phyloP scores from a whole-genome alignment of 2,329 filamentous ascomycete species.

The Colletotrichum higginsianum region DNA sequence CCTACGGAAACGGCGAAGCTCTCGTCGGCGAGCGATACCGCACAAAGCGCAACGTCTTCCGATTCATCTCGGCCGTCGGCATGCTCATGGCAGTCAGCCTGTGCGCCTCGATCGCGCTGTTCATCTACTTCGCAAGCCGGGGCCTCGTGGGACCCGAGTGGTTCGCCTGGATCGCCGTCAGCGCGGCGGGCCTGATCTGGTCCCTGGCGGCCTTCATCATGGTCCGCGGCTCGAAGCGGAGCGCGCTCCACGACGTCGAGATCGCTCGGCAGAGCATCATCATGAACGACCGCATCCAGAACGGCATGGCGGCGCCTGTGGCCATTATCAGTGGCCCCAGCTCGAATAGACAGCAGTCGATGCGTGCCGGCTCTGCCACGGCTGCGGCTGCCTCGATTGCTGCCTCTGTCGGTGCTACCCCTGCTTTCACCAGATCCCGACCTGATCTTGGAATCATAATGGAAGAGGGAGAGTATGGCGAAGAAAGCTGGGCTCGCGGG shows the following conservation, averaged over 20 bases:
- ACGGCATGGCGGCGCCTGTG: background rate
- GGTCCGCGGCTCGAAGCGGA: background rate
- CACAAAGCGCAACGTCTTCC: slow-evolving; percentile 5
- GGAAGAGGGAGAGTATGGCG: background rate
- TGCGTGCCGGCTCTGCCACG: background rate
- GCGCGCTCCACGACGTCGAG: background rate
- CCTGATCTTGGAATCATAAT: background rate
- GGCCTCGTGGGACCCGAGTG: background rate
- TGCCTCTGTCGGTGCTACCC: too few relatives aligned
- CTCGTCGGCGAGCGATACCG: background rate
- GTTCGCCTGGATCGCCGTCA: slow-evolving; percentile 19
- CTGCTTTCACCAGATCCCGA: background rate
- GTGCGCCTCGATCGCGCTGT: background rate
- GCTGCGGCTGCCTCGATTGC: background rate
- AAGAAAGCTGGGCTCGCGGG: background rate
- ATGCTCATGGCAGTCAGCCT: slow-evolving; percentile 17
- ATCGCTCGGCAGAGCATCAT: background rate
- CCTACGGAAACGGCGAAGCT: slow-evolving; percentile 8
- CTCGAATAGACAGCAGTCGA: background rate
- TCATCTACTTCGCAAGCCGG: background rate
- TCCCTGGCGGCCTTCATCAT: background rate
- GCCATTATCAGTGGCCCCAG: background rate
- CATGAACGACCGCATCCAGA: background rate
- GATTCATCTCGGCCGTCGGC: background rate
- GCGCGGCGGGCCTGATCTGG: background rate